Conservation (phyloP, 441 rosid genomes). For the Adansonia grandidieri region DNA sequence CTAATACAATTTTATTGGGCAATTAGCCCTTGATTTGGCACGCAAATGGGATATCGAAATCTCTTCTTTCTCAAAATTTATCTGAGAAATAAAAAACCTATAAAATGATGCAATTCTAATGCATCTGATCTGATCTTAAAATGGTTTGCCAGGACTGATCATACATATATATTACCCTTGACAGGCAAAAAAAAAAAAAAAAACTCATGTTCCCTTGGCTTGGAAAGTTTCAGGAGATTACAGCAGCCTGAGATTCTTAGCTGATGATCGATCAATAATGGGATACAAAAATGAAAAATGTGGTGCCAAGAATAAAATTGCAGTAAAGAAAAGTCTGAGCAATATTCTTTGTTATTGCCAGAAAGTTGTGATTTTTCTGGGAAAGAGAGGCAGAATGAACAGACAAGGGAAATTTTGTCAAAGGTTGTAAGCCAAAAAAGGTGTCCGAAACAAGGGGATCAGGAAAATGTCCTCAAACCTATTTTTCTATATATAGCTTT, state of each 20-base stretch:
- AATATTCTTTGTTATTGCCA: not conserved
- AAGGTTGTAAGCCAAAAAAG: constrained; percentile 35
- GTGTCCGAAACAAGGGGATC: constrained; percentile 34
- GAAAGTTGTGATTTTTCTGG: constrained; percentile 16
- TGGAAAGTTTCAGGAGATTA: not conserved
- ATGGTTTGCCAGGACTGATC: not conserved
- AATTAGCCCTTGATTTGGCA: not conserved
- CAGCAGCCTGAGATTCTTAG: not conserved
- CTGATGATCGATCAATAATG: not conserved
- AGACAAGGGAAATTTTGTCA: constrained; percentile 25
- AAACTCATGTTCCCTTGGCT: not conserved
- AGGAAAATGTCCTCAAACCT: constrained; percentile 21
- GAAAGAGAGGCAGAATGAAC: constrained; percentile 28
- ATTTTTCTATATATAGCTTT: constrained; percentile 29
- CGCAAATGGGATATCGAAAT: not conserved
- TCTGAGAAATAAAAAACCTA: not conserved
- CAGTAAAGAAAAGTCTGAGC: not conserved
- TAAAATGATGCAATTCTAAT: constrained; percentile 3
- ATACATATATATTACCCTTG: not conserved
- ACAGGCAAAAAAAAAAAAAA: too few relatives aligned
- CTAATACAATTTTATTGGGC: not conserved
- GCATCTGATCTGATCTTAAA: constrained; percentile 7
- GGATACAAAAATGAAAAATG: not conserved
- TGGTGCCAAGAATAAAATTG: not conserved
- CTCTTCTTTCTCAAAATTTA: not conserved